Conservation (phyloP, 2,329 filamentous ascomycete genomes). For the Botryosphaeria dothidea region DNA sequence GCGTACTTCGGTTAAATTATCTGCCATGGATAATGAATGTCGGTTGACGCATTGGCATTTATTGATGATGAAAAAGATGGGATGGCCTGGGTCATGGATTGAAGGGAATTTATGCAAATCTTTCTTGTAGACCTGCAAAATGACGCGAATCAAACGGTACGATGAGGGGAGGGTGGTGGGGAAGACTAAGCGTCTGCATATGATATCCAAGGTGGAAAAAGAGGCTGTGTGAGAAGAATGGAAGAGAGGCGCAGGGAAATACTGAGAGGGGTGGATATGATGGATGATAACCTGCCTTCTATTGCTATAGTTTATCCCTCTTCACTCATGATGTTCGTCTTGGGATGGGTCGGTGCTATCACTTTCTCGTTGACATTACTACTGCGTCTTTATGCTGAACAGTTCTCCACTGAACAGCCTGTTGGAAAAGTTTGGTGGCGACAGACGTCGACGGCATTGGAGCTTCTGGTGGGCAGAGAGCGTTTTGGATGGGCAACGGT, state of each 20-base stretch:
- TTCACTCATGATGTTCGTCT: neutral
- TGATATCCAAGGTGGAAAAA: constrained; percentile 12
- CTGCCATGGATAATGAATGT: neutral
- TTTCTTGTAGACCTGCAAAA: neutral
- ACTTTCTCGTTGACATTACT: neutral
- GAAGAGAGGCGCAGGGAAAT: neutral
- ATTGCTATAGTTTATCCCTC: neutral
- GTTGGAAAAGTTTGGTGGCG: too few species aligned
- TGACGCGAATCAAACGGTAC: neutral
- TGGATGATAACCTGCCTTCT: neutral
- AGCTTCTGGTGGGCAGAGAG: too few species aligned
- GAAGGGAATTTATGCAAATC: neutral
- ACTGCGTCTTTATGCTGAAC: too few species aligned
- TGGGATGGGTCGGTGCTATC: neutral
- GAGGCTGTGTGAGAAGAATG: neutral
- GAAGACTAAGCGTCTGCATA: constrained; percentile 1
- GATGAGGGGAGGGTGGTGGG: neutral
- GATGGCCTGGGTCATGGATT: neutral
- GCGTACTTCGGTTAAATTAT: constrained; percentile 69
- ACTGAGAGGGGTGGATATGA: neutral
- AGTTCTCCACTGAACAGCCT: too few species aligned
- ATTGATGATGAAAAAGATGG: neutral
- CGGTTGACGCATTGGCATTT: neutral
- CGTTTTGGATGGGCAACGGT: too few species aligned
- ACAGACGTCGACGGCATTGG: too few species aligned